Percentiles rank a stretch among this genome's conserved stretches.
Evolutionary conservation across 805 yeast species (phyloP).

Genomic region (Kuraishia cidri): DNA sequence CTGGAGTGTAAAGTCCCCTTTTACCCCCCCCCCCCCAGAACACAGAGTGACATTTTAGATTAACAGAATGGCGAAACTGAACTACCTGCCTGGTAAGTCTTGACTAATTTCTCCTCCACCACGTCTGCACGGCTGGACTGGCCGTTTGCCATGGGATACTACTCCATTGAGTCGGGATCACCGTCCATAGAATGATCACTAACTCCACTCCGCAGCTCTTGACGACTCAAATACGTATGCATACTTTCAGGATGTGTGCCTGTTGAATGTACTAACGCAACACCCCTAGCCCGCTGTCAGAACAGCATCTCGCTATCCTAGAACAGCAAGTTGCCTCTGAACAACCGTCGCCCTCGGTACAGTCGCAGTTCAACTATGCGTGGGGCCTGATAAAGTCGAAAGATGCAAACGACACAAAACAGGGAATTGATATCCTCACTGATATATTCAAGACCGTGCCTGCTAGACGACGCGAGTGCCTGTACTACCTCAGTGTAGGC

Average conservation of each 20-base stretch:
- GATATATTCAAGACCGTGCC: constrained; percentile 70
- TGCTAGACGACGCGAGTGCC: constrained; percentile 76
- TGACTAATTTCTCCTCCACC: too few species aligned
- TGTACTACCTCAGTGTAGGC: constrained; percentile 83
- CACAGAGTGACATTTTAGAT: too few species aligned
- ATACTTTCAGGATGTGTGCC: not conserved
- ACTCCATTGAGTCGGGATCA: too few species aligned
- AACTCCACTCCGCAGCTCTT: too few species aligned
- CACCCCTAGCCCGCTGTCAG: constrained; percentile 43
- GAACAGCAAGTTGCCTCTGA: constrained; percentile 74
- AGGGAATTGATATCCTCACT: constrained; percentile 72
- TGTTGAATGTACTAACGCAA: constrained; percentile 8
- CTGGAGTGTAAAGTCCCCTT: too few species aligned
- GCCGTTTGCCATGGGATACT: too few species aligned
- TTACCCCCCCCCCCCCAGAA: too few species aligned
- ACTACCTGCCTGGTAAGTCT: constrained; percentile 18
- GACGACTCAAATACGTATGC: constrained; percentile 20
- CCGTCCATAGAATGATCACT: too few species aligned
- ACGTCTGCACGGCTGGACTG: too few species aligned
- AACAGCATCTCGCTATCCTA: constrained; percentile 68
- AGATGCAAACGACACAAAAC: constrained; percentile 53
- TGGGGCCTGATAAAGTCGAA: constrained; percentile 88
- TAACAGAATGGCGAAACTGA: too few species aligned
- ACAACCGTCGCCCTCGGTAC: constrained; percentile 70
- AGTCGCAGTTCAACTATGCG: constrained; percentile 86